Evolutionary conservation across 345 rosid genomes (phyloP).

Genomic region (Salix viminalis): DNA sequence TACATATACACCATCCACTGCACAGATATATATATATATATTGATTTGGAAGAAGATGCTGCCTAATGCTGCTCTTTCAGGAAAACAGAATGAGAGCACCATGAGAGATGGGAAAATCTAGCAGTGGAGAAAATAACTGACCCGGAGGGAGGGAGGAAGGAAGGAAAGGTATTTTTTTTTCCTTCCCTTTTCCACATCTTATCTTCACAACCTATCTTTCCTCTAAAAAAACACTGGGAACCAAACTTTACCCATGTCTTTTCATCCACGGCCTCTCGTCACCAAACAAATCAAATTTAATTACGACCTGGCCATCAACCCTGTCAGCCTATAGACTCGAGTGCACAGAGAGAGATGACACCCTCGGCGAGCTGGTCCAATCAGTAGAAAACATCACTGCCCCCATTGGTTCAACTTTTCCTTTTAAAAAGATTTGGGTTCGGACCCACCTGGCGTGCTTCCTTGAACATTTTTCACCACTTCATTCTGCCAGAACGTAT

Average conservation of each 20-base stretch:
- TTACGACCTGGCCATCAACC: constrained; percentile 23
- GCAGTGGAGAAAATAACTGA: background rate
- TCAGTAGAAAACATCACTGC: constrained; percentile 3
- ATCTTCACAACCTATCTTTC: background rate
- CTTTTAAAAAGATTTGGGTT: constrained; percentile 18
- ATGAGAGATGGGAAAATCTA: constrained; percentile 8
- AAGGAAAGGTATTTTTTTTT: background rate
- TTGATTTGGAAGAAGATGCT: constrained; percentile 2
- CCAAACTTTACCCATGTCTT: background rate
- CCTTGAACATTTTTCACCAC: background rate
- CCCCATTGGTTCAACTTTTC: constrained; percentile 20
- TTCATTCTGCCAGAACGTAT: constrained; percentile 11
- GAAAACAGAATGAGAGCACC: constrained; percentile 8
- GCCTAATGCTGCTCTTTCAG: constrained; percentile 12
- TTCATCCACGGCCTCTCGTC: constrained; percentile 10
- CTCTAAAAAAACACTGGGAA: constrained; percentile 9
- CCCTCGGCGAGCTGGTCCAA: constrained; percentile 22
- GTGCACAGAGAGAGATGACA: constrained; percentile 21
- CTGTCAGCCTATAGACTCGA: constrained; percentile 32
- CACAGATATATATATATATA: constrained; percentile 18
- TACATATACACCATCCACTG: constrained; percentile 32
- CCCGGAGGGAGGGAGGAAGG: background rate
- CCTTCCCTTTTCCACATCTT: background rate
- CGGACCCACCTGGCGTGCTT: constrained; percentile 1
- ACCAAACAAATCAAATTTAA: constrained; percentile 28